phyloP scores from a whole-genome alignment of 2,329 filamentous ascomycete genomes.

The Alternaria sp. region DNA sequence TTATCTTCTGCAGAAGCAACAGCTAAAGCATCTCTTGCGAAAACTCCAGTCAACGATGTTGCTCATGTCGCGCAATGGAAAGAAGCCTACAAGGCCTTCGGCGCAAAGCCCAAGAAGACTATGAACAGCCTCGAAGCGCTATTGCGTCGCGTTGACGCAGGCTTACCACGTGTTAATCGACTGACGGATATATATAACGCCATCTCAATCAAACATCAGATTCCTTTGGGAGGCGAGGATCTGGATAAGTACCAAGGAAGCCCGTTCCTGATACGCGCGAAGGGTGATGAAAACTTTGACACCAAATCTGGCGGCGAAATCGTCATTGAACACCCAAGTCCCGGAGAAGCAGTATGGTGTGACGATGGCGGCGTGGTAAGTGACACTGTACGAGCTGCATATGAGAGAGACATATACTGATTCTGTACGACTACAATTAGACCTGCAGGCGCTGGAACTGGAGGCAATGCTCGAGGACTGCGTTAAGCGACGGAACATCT shows the following conservation, averaged over 20 bases:
- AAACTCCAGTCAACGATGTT: conserved; percentile 40
- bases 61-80: conserved; percentile 52
- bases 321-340: conserved; percentile 29
- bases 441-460: conserved; percentile 55
- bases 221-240: conserved; percentile 53
- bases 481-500: conserved; percentile 46
- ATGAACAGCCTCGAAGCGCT: conserved; percentile 52
- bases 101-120: conserved; percentile 51
- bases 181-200: conserved; percentile 54
- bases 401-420: background rate
- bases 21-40: conserved; percentile 20
- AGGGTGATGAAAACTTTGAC: conserved; percentile 48
- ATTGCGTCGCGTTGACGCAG: conserved; percentile 44
- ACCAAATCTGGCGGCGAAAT: conserved; percentile 41
- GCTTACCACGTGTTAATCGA: conserved; percentile 51
- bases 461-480: conserved; percentile 51
- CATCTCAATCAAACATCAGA: conserved; percentile 52
- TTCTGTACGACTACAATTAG: background rate
- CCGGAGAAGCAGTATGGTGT: conserved; percentile 53
- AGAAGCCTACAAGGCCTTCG: conserved; percentile 52
- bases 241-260: conserved; percentile 50
- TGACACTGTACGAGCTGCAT: background rate
- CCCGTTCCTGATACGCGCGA: conserved; percentile 43
- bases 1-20: conserved; percentile 31
- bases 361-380: conserved; percentile 44